Percentiles rank a stretch among this genome's conserved stretches.
These are phyloP conservation scores for Ampelomyces quisqualis DNA, from an alignment of 2,329 filamentous ascomycete genomes.

Conservation along the genomic window DNA sequence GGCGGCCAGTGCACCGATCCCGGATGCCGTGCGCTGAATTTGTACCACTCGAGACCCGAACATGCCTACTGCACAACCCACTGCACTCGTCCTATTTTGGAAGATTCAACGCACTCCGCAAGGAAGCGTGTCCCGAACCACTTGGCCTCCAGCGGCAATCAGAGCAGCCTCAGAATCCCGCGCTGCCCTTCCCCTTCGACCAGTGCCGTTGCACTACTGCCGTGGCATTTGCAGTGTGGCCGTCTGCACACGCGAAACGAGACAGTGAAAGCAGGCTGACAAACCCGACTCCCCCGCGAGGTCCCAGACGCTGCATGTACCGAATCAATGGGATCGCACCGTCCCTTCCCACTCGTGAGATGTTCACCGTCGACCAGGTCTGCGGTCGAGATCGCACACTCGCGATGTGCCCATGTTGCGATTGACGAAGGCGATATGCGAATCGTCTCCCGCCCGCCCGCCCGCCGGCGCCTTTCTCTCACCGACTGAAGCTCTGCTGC, in stretches of 20 bases:
- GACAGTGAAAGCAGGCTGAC: too few relatives aligned
- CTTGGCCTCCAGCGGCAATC: not conserved
- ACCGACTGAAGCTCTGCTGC: too few relatives aligned
- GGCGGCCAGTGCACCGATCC: not conserved
- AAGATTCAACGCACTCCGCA: too few relatives aligned
- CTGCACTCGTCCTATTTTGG: too few relatives aligned
- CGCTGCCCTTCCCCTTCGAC: not conserved
- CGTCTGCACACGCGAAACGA: not conserved
- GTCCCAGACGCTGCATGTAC: too few relatives aligned
- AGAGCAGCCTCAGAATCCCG: not conserved
- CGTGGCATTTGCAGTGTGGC: too few relatives aligned
- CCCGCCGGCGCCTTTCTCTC: not conserved
- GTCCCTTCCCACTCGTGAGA: conserved; percentile 1
- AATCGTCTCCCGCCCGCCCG: not conserved
- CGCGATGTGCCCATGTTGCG: not conserved
- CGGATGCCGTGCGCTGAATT: not conserved
- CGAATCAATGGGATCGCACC: conserved; percentile 1
- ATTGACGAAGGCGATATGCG: conserved; percentile 1
- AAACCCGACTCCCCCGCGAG: not conserved
- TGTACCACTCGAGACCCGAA: conserved; percentile 1
- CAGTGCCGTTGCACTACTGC: not conserved
- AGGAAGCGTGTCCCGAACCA: not conserved
- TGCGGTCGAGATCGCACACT: conserved; percentile 2
- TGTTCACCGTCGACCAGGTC: conserved; percentile 1
- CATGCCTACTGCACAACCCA: not conserved